phyloP scores from a whole-genome alignment of 495 filamentous ascomycete genomes.

The Talaromyces stipitatus region DNA sequence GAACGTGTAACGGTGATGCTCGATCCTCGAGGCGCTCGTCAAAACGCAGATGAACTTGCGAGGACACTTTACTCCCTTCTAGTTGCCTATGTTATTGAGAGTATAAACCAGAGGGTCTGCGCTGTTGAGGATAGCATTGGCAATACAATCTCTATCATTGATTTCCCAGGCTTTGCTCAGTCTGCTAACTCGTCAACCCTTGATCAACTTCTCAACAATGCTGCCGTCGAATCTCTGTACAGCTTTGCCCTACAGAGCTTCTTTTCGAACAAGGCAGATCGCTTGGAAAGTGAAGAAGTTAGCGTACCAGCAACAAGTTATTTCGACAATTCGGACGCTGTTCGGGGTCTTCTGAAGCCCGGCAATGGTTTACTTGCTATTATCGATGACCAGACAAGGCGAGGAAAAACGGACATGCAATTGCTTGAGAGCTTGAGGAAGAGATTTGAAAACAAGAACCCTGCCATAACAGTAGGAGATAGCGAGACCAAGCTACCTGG shows the following conservation, averaged over 20 bases:
- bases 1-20: constrained; percentile 97
- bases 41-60: constrained; percentile 88
- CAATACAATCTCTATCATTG: constrained; percentile 90
- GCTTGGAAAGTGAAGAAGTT: constrained; percentile 89
- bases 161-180: constrained; percentile 93
- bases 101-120: constrained; percentile 82
- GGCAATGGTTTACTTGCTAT: constrained; percentile 91
- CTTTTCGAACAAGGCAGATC: constrained; percentile 86
- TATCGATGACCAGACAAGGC: constrained; percentile 86
- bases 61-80: constrained; percentile 92
- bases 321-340: constrained; percentile 93
- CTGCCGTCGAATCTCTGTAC: constrained; percentile 83
- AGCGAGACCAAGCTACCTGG: constrained; percentile 62
- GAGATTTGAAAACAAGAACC: constrained; percentile 89
- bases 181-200: constrained; percentile 75
- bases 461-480: constrained; percentile 70
- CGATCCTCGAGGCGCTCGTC: constrained; percentile 80
- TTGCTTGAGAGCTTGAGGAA: constrained; percentile 84
- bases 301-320: constrained; percentile 84
- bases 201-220: constrained; percentile 92
- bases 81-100: constrained; percentile 87
- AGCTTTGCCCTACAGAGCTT: constrained; percentile 92
- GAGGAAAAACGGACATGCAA: constrained; percentile 80
- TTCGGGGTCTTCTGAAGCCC: constrained; percentile 80
- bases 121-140: constrained; percentile 79